Base-by-base conservation (phyloP, 345 rosid genomes). In the Leavenworthia alabamica region DNA sequence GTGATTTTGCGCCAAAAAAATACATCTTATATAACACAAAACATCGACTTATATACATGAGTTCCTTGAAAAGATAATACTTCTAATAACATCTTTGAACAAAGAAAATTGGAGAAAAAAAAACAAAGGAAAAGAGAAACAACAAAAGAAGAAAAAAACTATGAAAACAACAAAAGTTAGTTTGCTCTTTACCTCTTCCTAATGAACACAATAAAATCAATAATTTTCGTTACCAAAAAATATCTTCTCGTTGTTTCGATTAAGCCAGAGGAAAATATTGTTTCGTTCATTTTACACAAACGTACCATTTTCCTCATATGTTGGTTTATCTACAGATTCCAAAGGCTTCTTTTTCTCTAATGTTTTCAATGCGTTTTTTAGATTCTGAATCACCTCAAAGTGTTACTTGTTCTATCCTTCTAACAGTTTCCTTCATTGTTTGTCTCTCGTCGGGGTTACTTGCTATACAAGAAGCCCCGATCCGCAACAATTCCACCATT, bases 391-490 rank as follows among this genome's bases (percentile, higher is more conserved):
- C 53, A 40, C 37, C 16, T 66, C 60, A 73, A 46, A 44, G 52
- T 41, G 75, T 58, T 61, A 79, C 46, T 65, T 24, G 75, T 46
- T 82, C 78, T 82, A 90, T 86, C 77, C 73, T 77, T 52, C 65
- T 72, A 62, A 75, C 64, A 47, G 66, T 86, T 68, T 86, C 91
- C 66, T 60, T 73, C 71, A 88, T 40, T 57, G 72, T 65, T 26
- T 73, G 51, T 54, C 97, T 70, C 19, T 67, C 60, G 3, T 71
- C 52, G 2, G 89, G 81, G 40, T 79, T 65, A 44, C 73, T 71
- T 73, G 80, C 70, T 1, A 76, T 66, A 75, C 97, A 90, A 26
- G 71, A 31, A 20, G 71, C 82, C 36, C 96, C 97, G 3, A 90
- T 77, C 29, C 48, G 73, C 39, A 88, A 70, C 17, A 88, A 75